Percentiles rank a stretch among this genome's conserved stretches.
phyloP scores from a whole-genome alignment of 2,329 filamentous ascomycete genomes.

The Pseudocercospora pini-densiflorae region DNA sequence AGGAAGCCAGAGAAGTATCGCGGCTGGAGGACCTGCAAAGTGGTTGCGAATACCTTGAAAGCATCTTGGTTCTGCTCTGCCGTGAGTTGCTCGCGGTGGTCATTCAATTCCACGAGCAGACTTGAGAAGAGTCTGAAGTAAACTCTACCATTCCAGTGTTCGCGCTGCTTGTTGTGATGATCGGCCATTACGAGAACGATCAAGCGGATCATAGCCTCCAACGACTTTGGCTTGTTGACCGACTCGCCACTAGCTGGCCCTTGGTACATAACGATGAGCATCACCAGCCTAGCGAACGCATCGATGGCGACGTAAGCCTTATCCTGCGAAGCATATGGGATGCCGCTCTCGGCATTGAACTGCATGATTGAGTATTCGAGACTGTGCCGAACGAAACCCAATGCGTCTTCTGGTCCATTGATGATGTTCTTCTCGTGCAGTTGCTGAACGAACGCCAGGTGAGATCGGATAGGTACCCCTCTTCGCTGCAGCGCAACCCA shows the following conservation, averaged over 20 bases:
- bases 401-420: constrained; percentile 74
- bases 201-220: constrained; percentile 80
- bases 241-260: constrained; percentile 64
- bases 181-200: constrained; percentile 81
- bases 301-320: constrained; percentile 71
- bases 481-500: constrained; percentile 85
- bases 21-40: constrained; percentile 76
- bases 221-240: constrained; percentile 68
- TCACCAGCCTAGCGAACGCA: constrained; percentile 79
- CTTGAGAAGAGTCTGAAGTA: constrained; percentile 90
- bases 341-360: constrained; percentile 72
- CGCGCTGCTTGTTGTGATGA: constrained; percentile 79
- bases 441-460: constrained; percentile 80
- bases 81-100: constrained; percentile 30
- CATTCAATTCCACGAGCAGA: constrained; percentile 73
- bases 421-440: constrained; percentile 76
- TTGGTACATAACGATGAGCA: constrained; percentile 74
- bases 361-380: constrained; percentile 79
- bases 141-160: constrained; percentile 82
- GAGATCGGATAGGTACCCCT: constrained; percentile 73
- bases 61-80: constrained; percentile 58
- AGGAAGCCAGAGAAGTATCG: constrained; percentile 78
- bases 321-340: constrained; percentile 62
- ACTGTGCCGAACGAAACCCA: constrained; percentile 77
- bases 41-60: constrained; percentile 71